phyloP scores from a whole-genome alignment of 371 early-diverging fungal species.

The Apophysomyces variabilis region DNA sequence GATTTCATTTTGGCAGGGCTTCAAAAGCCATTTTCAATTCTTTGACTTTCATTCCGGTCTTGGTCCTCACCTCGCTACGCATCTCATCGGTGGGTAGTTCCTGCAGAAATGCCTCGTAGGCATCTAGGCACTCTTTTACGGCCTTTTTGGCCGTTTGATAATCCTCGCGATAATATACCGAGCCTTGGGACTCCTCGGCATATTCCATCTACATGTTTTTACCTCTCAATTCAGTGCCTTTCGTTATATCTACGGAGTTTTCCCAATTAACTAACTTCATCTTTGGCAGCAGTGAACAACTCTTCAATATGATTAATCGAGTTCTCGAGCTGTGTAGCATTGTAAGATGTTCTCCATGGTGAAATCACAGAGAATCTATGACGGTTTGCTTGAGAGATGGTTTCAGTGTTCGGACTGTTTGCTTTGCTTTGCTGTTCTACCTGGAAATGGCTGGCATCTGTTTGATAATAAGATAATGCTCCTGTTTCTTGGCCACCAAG shows the following conservation, averaged over 20 bases:
- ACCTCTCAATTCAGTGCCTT: not conserved
- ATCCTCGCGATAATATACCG: slow-evolving; percentile 50
- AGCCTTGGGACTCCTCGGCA: slow-evolving; percentile 47
- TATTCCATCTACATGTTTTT: slow-evolving; percentile 36
- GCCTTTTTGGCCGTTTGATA: slow-evolving; percentile 40
- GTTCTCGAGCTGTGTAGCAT: slow-evolving; percentile 23
- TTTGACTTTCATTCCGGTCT: slow-evolving; percentile 44
- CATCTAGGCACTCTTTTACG: slow-evolving; percentile 38
- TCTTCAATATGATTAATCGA: slow-evolving; percentile 46
- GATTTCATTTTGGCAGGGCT: slow-evolving; percentile 36
- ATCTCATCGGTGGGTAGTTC: slow-evolving; percentile 41
- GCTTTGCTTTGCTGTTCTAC: not conserved
- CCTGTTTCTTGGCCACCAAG: not conserved
- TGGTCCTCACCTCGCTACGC: slow-evolving; percentile 38
- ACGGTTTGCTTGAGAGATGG: not conserved
- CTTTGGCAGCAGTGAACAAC: slow-evolving; percentile 40
- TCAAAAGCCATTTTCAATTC: slow-evolving; percentile 47
- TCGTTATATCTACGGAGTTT: not conserved
- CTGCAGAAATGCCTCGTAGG: slow-evolving; percentile 34
- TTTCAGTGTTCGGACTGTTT: no score
- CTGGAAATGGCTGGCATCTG: not conserved
- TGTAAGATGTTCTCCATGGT: not conserved
- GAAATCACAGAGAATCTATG: not conserved
- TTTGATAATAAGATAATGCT: not conserved
- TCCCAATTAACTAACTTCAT: slow-evolving; percentile 29